Evolutionary conservation across 2,329 filamentous ascomycete genomes (phyloP).

Genomic region (Aspergillus bombycis): DNA sequence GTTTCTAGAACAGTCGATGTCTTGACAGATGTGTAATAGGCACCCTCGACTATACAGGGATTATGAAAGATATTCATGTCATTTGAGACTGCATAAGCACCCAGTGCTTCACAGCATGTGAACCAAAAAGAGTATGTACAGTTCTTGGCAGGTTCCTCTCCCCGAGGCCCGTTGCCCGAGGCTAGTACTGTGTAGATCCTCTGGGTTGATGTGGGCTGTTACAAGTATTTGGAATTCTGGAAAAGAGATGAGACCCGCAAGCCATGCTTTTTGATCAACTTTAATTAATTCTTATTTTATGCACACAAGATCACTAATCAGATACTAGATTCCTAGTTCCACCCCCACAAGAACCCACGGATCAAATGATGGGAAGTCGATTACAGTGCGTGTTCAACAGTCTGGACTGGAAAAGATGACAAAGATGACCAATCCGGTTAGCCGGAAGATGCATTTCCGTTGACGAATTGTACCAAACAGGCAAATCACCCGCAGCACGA

Average conservation of each 20-base stretch:
- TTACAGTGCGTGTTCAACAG: background rate
- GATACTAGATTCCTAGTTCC: background rate
- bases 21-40: background rate
- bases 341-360: background rate
- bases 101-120: background rate
- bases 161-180: background rate
- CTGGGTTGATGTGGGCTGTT: background rate
- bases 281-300: background rate
- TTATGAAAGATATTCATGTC: background rate
- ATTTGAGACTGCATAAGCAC: background rate
- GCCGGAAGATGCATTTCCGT: background rate
- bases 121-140: background rate
- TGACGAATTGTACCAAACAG: conserved; percentile 1
- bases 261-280: background rate
- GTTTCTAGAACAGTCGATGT: background rate
- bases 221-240: conserved; percentile 8
- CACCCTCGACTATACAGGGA: background rate
- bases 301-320: background rate
- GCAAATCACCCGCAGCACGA: conserved; percentile 6
- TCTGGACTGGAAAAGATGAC: background rate
- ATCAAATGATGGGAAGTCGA: background rate
- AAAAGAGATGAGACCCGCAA: background rate
- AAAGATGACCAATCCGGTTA: background rate
- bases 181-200: background rate
- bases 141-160: background rate